Evolutionary conservation across 495 filamentous ascomycete genomes (phyloP).

Genomic region (Penicilliopsis zonata): DNA sequence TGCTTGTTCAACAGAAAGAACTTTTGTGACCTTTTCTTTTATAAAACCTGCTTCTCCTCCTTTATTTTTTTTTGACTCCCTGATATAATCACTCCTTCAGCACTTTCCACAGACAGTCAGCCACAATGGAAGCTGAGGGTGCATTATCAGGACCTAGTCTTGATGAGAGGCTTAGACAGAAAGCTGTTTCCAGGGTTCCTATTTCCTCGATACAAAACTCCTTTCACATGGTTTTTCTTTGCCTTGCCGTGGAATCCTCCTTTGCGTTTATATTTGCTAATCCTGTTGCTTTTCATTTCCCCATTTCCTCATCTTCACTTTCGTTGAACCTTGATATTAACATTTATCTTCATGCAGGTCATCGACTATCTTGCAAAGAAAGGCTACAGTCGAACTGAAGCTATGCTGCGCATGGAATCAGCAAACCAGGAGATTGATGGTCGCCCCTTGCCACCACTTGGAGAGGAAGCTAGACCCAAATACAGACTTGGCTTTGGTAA

Average conservation of each 20-base stretch:
- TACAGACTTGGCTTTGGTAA: slow-evolving; percentile 61
- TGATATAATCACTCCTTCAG: too few species aligned
- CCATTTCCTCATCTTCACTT: too few species aligned
- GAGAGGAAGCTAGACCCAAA: slow-evolving; percentile 61
- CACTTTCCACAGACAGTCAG: too few species aligned
- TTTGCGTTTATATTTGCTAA: background rate
- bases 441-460: slow-evolving; percentile 48
- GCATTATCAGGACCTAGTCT: too few species aligned
- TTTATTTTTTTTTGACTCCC: too few species aligned
- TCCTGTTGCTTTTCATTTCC: slow-evolving; percentile 5
- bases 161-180: too few species aligned
- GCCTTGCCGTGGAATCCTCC: background rate
- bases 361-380: slow-evolving; percentile 96
- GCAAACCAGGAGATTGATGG: slow-evolving; percentile 66
- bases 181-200: too few species aligned
- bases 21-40: too few species aligned
- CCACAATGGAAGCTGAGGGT: too few species aligned
- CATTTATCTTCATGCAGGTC: slow-evolving; percentile 41
- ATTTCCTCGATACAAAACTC: slow-evolving; percentile 1
- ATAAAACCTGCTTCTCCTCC: too few species aligned
- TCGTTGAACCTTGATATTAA: slow-evolving; percentile 4
- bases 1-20: slow-evolving; percentile 1
- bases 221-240: background rate
- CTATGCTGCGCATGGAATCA: slow-evolving; percentile 87
- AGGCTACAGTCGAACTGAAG: slow-evolving; percentile 85